Percentiles rank a stretch among this genome's conserved stretches.
Evolutionary conservation across 495 filamentous ascomycete genomes (phyloP).

Genomic region (Geopyxis carbonaria): DNA sequence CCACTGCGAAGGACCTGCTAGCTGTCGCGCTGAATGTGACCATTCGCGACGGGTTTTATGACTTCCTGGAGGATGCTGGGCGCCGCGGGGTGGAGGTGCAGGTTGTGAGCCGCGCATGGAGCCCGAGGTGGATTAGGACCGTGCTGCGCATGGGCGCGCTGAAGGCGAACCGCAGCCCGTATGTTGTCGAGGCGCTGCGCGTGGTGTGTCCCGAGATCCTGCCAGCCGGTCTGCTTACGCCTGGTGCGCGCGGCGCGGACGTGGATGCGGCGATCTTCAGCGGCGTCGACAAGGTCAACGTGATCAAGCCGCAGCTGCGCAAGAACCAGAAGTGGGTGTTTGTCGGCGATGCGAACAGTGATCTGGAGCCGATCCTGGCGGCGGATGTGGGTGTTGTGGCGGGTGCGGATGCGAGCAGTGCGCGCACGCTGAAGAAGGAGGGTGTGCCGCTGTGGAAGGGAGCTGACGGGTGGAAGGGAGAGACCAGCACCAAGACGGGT

Average conservation of each 20-base stretch:
- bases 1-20: slow-evolving; percentile 3
- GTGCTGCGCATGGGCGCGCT: slow-evolving; percentile 9
- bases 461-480: background rate
- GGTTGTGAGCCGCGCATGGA: slow-evolving; percentile 17
- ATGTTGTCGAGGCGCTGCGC: slow-evolving; percentile 10
- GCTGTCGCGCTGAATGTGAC: slow-evolving; percentile 9
- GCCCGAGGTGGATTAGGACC: slow-evolving; percentile 14
- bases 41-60: slow-evolving; percentile 17
- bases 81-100: slow-evolving; percentile 3
- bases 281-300: slow-evolving; percentile 13
- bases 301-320: slow-evolving; percentile 3
- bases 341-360: slow-evolving; percentile 12
- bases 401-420: slow-evolving; percentile 8
- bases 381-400: slow-evolving; percentile 9
- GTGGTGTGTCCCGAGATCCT: slow-evolving; percentile 19
- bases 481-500: background rate
- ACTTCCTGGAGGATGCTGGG: slow-evolving; percentile 6
- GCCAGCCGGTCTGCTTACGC: slow-evolving; percentile 8
- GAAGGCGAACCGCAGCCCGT: slow-evolving; percentile 5
- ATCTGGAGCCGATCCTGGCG: slow-evolving; percentile 12
- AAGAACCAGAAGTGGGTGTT: slow-evolving; percentile 5
- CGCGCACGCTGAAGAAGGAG: background rate
- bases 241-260: slow-evolving; percentile 6
- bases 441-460: background rate
- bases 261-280: slow-evolving; percentile 13